A percentile compares a stretch with the other conserved stretches of the same genome.
These are phyloP conservation scores for Musa beccarii DNA, from an alignment of 176 grass and related monocot genomes.

Conservation along the genomic window DNA sequence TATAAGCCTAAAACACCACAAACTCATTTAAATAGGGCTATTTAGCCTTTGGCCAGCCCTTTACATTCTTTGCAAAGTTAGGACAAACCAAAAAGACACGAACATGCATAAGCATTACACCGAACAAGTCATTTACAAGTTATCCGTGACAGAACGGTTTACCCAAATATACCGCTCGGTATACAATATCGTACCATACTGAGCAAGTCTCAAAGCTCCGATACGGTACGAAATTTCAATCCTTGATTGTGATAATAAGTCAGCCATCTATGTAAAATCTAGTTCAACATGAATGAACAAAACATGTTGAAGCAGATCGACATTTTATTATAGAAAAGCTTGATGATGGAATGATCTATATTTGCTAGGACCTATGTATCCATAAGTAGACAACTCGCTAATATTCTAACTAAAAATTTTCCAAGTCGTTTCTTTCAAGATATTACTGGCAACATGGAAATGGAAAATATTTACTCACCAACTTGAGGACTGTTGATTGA, in stretches of 20 bases:
- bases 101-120: too few species aligned
- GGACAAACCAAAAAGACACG: too few species aligned
- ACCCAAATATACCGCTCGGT: too few species aligned
- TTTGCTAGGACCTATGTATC: not conserved
- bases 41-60: too few species aligned
- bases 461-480: not conserved
- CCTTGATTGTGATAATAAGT: not conserved
- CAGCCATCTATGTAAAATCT: not conserved
- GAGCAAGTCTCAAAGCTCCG: too few species aligned
- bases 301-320: conserved; percentile 3
- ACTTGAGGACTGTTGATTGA: not conserved
- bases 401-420: not conserved
- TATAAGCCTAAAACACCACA: too few species aligned
- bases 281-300: not conserved
- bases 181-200: too few species aligned
- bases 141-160: too few species aligned
- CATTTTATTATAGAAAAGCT: conserved; percentile 5
- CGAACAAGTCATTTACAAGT: too few species aligned
- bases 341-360: not conserved
- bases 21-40: too few species aligned
- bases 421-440: not conserved
- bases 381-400: not conserved
- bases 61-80: too few species aligned
- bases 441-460: not conserved
- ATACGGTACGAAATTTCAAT: too few species aligned